Conservation (phyloP, 1,284 basidiomycete species). For the Ceratobasidium sp. region DNA sequence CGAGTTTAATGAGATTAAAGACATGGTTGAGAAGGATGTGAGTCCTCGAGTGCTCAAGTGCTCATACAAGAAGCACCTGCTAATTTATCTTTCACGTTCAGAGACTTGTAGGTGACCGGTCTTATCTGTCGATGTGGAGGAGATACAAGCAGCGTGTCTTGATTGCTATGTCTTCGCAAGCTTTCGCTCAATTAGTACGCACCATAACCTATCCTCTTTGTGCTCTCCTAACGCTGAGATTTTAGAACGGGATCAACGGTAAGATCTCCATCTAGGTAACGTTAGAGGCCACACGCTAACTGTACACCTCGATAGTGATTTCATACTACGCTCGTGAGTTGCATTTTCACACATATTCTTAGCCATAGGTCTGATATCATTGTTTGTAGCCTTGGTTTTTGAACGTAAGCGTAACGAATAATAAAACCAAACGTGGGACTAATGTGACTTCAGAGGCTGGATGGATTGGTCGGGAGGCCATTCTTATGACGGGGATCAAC, state of each 20-base stretch:
- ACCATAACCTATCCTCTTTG: background rate
- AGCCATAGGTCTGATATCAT: conserved; percentile 40
- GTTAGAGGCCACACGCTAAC: conserved; percentile 6
- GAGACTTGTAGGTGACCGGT: conserved; percentile 83
- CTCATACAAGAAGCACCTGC: background rate
- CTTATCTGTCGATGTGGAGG: conserved; percentile 88
- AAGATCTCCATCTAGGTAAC: conserved; percentile 49
- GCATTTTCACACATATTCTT: conserved; percentile 48
- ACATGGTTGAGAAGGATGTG: conserved; percentile 86
- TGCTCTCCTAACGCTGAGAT: background rate
- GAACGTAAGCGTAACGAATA: conserved; percentile 70
- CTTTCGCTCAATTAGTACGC: conserved; percentile 91
- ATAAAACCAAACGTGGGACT: conserved; percentile 42
- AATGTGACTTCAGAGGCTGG: conserved; percentile 79
- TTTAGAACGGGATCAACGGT: conserved; percentile 91
- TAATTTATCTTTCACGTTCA: conserved; percentile 51
- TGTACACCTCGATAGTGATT: conserved; percentile 71
- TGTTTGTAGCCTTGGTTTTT: conserved; percentile 76
- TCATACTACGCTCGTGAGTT: conserved; percentile 92
- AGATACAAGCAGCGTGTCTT: conserved; percentile 90
- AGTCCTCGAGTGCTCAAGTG: conserved; percentile 50
- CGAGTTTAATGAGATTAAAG: conserved; percentile 94
- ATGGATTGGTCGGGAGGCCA: conserved; percentile 96
- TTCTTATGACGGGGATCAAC: conserved; percentile 98
- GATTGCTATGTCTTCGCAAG: conserved; percentile 97